Base-by-base conservation (phyloP, 257 asterid genomes). In the Solanum dulcamara region DNA sequence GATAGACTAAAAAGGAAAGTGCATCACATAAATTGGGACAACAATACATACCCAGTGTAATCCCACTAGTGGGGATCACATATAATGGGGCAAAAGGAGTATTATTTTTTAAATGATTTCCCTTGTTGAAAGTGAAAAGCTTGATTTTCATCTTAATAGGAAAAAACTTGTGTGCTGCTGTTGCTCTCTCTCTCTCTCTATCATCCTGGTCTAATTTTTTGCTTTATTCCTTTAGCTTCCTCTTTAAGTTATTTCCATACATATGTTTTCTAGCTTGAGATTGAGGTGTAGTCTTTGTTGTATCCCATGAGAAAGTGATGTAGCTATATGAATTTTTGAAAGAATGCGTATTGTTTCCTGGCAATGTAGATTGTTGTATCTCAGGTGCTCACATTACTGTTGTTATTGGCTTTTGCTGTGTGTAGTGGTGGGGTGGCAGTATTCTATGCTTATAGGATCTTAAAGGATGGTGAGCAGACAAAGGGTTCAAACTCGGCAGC, bases 351-450 rank as follows among this genome's bases (percentile, higher is more conserved):
- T 46, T 46, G 37, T 42, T 12, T 64, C 40, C 28, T 28, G 17
- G 64, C 44, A 79, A 28, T 46, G 64, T 48, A 28, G 83, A 48
- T 46, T 48, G 60, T 48, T 48, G 83, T 1, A 48, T 79, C 38
- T 75, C 40, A 44, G 60, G 82, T 28, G 42, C 83, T 79, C 30
- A 79, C 83, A 26, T 79, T 48, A 28, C 64, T 50, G 57, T 48
- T 79, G 42, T 48, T 50, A 30, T 48, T 30, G 83, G 44, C 10
- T 33, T 87, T 82, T 87, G 84, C 74, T 51, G 77, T 81, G 42
- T 91, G 93, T 95, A 96, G 99, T 89, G 98, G 97, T 22, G 95
- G 93, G 83, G 92, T 94, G 85, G 90, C 87, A 77, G 95, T 95
- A 62, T 96, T 95, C 97, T 96, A 89, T 84, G 90, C 90, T 60